These are phyloP conservation scores for Boletus rubropictus DNA, from an alignment of 768 basidiomycete genomes.

Conservation along the genomic window DNA sequence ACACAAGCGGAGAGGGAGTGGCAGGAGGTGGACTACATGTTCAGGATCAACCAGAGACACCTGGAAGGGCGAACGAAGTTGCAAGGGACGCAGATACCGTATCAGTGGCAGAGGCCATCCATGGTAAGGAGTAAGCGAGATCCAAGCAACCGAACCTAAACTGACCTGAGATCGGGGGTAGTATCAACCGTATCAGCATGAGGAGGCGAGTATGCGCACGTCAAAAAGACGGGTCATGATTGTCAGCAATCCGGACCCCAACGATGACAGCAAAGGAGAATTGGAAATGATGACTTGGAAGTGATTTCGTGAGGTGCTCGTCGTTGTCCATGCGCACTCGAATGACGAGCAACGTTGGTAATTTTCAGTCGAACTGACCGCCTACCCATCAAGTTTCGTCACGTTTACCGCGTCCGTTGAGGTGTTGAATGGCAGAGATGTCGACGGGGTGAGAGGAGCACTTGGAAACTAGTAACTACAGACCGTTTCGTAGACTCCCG, in stretches of 20 bases:
- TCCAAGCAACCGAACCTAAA: not conserved
- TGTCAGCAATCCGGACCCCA: slow-evolving; percentile 26
- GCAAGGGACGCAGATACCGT: slow-evolving; percentile 1
- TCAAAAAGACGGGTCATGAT: slow-evolving; percentile 26
- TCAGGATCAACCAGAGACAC: slow-evolving; percentile 12
- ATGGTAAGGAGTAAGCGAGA: slow-evolving; percentile 13
- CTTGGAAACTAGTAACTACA: not conserved
- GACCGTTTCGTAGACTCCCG: slow-evolving; percentile 11
- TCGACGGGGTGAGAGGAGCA: not conserved
- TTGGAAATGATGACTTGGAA: slow-evolving; percentile 13
- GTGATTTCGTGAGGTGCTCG: slow-evolving; percentile 4
- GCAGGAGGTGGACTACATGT: slow-evolving; percentile 24
- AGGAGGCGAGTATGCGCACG: slow-evolving; percentile 14
- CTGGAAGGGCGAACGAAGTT: slow-evolving; percentile 6
- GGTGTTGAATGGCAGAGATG: not conserved
- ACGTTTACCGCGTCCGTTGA: not conserved
- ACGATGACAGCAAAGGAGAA: slow-evolving; percentile 27
- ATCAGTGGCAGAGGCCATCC: slow-evolving; percentile 11
- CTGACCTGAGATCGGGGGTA: slow-evolving; percentile 8
- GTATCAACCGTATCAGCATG: slow-evolving; percentile 10
- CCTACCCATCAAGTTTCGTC: not conserved
- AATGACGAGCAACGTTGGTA: not conserved
- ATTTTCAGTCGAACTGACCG: not conserved
- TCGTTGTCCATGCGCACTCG: not conserved
- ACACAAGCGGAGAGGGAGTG: slow-evolving; percentile 21